phyloP scores from a whole-genome alignment of 441 rosid species.

The Gossypium schwendimanii region DNA sequence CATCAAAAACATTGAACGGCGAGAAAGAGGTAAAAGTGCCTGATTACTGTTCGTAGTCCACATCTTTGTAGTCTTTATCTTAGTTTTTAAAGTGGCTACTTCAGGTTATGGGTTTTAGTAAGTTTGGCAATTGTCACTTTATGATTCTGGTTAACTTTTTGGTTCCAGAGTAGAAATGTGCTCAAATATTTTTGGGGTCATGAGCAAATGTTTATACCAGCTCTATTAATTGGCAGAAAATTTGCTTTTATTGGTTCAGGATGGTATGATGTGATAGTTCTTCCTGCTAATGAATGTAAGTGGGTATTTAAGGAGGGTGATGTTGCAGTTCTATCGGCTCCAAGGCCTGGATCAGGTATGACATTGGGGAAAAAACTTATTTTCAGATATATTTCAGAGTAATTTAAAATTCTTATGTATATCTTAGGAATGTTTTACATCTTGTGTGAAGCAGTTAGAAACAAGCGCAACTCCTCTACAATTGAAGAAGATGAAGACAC shows the following conservation, averaged over 20 bases:
- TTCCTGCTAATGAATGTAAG: constrained; percentile 66
- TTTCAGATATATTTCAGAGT: not conserved
- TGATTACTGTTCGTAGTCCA: not conserved
- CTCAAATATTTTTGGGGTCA: not conserved
- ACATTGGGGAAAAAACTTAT: not conserved
- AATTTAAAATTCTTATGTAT: not conserved
- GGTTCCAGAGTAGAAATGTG: not conserved
- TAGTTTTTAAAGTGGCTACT: not conserved
- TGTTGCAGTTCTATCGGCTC: constrained; percentile 82
- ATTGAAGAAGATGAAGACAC: constrained; percentile 54
- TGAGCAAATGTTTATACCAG: not conserved
- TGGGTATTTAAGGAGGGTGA: constrained; percentile 99
- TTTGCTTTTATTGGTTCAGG: constrained; percentile 41
- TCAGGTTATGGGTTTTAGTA: not conserved
- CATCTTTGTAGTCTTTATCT: not conserved
- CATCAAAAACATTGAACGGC: constrained; percentile 66
- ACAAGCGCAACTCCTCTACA: constrained; percentile 38
- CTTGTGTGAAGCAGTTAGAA: constrained; percentile 38
- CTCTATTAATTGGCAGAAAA: constrained; percentile 9
- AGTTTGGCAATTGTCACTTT: not conserved
- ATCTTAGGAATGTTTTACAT: not conserved
- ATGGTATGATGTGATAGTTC: constrained; percentile 87
- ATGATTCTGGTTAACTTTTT: not conserved
- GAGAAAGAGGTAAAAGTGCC: constrained; percentile 66
- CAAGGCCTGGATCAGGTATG: constrained; percentile 77